A percentile compares a stretch with the other conserved stretches of the same genome.
phyloP scores from a whole-genome alignment of 2,329 filamentous ascomycete species.

The Coniella vitis region DNA sequence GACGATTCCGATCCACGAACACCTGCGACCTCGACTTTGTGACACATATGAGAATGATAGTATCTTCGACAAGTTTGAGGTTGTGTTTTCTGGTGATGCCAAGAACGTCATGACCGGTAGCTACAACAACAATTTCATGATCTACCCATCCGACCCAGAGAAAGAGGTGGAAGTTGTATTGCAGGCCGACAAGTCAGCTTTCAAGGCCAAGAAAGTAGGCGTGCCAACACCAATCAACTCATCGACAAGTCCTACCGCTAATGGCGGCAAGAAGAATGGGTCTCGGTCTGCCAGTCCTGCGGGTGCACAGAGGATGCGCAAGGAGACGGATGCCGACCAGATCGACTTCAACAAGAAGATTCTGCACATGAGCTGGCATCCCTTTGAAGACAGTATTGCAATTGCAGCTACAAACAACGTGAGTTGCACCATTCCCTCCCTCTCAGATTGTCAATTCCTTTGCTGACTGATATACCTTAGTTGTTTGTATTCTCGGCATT shows the following conservation, averaged over 20 bases:
- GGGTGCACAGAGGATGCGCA: constrained; percentile 82
- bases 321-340: constrained; percentile 98
- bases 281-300: constrained; percentile 84
- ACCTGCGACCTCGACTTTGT: constrained; percentile 85
- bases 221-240: constrained; percentile 94
- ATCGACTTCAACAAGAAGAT: constrained; percentile 99
- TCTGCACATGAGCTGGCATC: constrained; percentile 99
- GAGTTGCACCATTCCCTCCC: constrained; percentile 37
- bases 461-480: constrained; percentile 22
- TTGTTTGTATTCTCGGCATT: constrained; percentile 30
- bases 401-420: constrained; percentile 99
- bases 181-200: constrained; percentile 96
- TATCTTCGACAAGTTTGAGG: constrained; percentile 99
- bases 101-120: constrained; percentile 99
- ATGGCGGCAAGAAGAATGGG: constrained; percentile 76
- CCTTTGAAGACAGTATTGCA: constrained; percentile 97
- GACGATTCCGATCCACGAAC: constrained; percentile 97
- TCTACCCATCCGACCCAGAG: constrained; percentile 92
- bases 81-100: constrained; percentile 95
- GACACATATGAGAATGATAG: constrained; percentile 99
- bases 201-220: constrained; percentile 99
- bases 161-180: constrained; percentile 96
- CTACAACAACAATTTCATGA: constrained; percentile 99
- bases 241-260: constrained; percentile 64
- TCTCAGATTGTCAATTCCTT: not conserved